Base-by-base conservation (phyloP, 495 filamentous ascomycete genomes). In the Penicillium dipodomyicola region DNA sequence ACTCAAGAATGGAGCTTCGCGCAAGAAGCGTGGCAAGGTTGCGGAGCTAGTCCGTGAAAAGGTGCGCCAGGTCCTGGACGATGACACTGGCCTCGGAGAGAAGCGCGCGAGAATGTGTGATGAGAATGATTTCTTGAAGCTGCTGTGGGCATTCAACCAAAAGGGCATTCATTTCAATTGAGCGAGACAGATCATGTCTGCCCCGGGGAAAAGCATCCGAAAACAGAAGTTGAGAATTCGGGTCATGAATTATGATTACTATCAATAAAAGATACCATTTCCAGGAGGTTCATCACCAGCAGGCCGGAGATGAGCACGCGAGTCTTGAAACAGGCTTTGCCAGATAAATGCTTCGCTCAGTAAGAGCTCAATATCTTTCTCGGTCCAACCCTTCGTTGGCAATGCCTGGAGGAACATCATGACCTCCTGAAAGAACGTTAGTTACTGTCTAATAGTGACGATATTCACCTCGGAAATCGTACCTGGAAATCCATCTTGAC, bases 341-440 rank as follows among this genome's bases (percentile, higher is more conserved):
- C 92, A 97, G 59, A 97, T 96, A 65, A 89, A 97, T 5, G 92
- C 92, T 75, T 98, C 94, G 69, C 91, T 96, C 45, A 98, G 78
- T 51, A 98, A 77, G 30, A 98, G 83, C 71, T 97, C 94, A 59
- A 98, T 92, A 59, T 98, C 94, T 74, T 97, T 96, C 71, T 96
- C 95, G 12, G 91, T 96, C 94, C 94, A 98, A 27, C 86, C 83
- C 54, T 86, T 86, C n/a, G 95, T 98, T 8, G 94, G 94, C 57
- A 97, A 73, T 33, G 92, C 89, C 75, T 98, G 94, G 27, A 98
- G 77, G 65, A 97, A 98, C 93, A 97, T 97, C 94, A 98, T 97
- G 53, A 96, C 85, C 68, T 96, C 93, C 79, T 96, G 80, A 29
- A 66, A 7, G 23, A 20, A 44, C 19, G 23, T 65, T 40, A 66